These are phyloP conservation scores for Cryphonectria japonica DNA, from an alignment of 2,329 filamentous ascomycete genomes.

Conservation along the genomic window DNA sequence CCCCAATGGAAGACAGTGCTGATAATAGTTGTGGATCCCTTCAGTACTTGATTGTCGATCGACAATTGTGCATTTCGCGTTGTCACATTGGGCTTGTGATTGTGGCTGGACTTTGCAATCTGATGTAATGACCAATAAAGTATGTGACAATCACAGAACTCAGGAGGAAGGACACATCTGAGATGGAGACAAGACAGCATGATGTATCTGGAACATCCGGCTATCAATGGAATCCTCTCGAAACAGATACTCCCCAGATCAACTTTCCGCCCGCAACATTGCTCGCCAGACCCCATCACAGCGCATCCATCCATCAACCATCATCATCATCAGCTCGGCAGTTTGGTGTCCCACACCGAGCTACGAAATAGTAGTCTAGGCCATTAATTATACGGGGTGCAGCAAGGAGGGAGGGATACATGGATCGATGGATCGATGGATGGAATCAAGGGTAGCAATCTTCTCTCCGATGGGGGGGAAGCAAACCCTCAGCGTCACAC, in stretches of 20 bases:
- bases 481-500: neutral
- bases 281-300: constrained; percentile 5
- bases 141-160: neutral
- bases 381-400: neutral
- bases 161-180: neutral
- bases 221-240: neutral
- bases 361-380: constrained; percentile 2
- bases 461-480: neutral
- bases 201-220: neutral
- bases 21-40: neutral
- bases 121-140: neutral
- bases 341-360: constrained; percentile 3
- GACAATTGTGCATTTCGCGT: neutral
- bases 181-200: neutral
- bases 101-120: neutral
- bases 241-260: neutral
- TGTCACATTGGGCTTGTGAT: neutral
- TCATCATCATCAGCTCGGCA: neutral
- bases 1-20: neutral
- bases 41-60: neutral
- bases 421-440: neutral
- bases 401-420: neutral
- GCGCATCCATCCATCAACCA: neutral
- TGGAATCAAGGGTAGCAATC: neutral
- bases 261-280: neutral